Percentiles rank a stretch among this genome's conserved stretches.
phyloP scores from a whole-genome alignment of 1,284 basidiomycete genomes.

The Cyathus olla region DNA sequence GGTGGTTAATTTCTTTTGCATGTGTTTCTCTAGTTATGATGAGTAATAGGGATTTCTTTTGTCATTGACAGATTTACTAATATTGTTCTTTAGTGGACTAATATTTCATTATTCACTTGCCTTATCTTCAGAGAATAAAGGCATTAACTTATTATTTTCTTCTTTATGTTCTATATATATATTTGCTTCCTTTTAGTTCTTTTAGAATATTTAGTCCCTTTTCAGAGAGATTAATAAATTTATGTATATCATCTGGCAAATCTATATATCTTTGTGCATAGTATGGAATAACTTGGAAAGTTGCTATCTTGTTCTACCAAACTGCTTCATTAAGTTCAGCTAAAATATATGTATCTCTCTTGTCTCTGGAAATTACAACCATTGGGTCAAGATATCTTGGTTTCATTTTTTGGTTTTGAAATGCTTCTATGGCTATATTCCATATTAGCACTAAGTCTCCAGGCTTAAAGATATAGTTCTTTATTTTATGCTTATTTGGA shows the following conservation, averaged over 20 bases:
- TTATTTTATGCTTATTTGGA: slow-evolving; percentile 12
- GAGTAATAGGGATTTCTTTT: no score
- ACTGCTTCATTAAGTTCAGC: slow-evolving; percentile 40
- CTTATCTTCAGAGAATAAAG: no score
- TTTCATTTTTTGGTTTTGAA: slow-evolving; percentile 21
- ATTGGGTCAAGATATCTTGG: slow-evolving; percentile 35
- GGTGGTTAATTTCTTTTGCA: no score
- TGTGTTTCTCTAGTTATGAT: no score
- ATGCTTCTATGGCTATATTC: slow-evolving; percentile 20
- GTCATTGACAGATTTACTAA: no score
- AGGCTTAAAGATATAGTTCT: slow-evolving; percentile 11
- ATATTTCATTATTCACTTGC: no score
- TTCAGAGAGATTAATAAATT: slow-evolving; percentile 1
- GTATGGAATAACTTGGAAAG: slow-evolving; percentile 41
- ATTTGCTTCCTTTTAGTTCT: not conserved
- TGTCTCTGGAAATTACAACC: slow-evolving; percentile 14
- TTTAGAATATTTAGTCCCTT: not conserved
- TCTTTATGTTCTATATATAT: no score
- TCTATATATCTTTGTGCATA: slow-evolving; percentile 5
- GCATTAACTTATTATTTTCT: no score
- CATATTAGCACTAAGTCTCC: slow-evolving; percentile 28
- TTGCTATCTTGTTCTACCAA: slow-evolving; percentile 27
- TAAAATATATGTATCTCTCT: slow-evolving; percentile 28
- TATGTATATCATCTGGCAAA: slow-evolving; percentile 1
- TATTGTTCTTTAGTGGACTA: no score